Evolutionary conservation across 1,284 basidiomycete species (phyloP).

Genomic region (Taiwanofungus camphoratus): DNA sequence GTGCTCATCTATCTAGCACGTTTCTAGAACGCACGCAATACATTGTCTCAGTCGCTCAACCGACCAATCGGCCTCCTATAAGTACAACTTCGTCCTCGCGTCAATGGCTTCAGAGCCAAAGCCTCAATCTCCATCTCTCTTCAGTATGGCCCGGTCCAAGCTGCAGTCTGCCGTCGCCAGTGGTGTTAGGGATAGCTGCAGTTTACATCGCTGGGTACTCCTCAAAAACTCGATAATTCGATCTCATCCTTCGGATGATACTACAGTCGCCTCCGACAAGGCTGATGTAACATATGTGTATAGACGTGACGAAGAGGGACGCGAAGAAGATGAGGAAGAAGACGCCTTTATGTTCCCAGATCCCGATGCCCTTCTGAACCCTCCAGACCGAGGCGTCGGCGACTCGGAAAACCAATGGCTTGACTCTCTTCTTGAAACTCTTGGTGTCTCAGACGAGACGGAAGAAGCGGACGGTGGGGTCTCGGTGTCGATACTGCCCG

Average conservation of each 20-base stretch:
- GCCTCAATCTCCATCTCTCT: conserved; percentile 35
- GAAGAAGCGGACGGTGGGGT: conserved; percentile 38
- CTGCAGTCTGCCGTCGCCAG: conserved; percentile 54
- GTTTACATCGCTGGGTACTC: conserved; percentile 79
- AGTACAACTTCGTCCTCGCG: conserved; percentile 12
- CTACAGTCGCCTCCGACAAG: conserved; percentile 26
- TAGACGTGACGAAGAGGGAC: conserved; percentile 37
- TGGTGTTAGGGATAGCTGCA: conserved; percentile 54
- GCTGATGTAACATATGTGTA: conserved; percentile 37
- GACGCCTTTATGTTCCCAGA: conserved; percentile 74
- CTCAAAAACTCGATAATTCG: conserved; percentile 75
- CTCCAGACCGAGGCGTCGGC: conserved; percentile 31
- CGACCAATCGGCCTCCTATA: conserved; percentile 19
- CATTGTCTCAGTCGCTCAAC: conserved; percentile 27
- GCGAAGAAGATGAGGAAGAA: conserved; percentile 42
- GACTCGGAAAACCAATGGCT: conserved; percentile 72
- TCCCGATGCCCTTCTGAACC: conserved; percentile 48
- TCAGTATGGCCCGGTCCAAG: conserved; percentile 67
- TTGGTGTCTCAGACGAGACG: conserved; percentile 56
- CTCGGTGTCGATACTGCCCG: conserved; percentile 44
- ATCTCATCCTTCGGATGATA: conserved; percentile 35
- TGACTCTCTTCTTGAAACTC: conserved; percentile 66
- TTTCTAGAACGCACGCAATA: conserved; percentile 22
- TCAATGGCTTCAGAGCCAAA: conserved; percentile 40
- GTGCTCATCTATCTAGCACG: conserved; percentile 13